Evolutionary conservation across 768 basidiomycete genomes (phyloP), one percentile per base, ranked within the genome.

Genomic region (Lactarius sp.): DNA sequence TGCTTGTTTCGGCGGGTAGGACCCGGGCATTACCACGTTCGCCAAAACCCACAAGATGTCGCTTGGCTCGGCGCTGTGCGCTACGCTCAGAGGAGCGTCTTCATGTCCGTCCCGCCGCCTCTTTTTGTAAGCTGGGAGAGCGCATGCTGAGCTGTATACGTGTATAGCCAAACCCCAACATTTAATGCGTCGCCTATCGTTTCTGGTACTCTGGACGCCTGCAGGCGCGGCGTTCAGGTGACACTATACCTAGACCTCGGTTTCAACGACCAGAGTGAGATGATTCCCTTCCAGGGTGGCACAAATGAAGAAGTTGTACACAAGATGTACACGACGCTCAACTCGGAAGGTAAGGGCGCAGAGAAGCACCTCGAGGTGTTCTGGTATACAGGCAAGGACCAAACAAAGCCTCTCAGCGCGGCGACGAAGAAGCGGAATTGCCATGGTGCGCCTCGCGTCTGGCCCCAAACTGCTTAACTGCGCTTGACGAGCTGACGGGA

Each of bases 231-330:
- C 6, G 78, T 90, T 4, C 77, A 81, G 50, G 84, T 85, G 41
- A 80, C 78, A 12, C 76, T 87, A 18, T 85, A 84, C 69, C 75
- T 89, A 49, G 82, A 83, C 69, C 76, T 87, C 20, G 85, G 79
- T 70, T 79, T 77, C 69, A 80, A 79, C 62, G 81, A 86, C 67
- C 81, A 79, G 74, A 74, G 81, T 59, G 82, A 83, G 73, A 78
- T 76, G 56, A 77, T 83, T 46, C 81, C 81, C 2, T 79, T 81
- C 70, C 83, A 84, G 51, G 87, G 87, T 10, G 88, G 88, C 1
- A 88, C 83, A 41, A 90, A 90, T 71, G 85, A 87, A 65, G 79
- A 86, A 72, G 85, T 90, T 20, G 82, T 81, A 16, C 77, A 81
- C 64, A 74, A 76, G 42, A 80, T 90, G 76, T 88, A 81, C 73